Conservation (phyloP, 1,284 basidiomycete species). For the Ceratobasidium sp. region DNA sequence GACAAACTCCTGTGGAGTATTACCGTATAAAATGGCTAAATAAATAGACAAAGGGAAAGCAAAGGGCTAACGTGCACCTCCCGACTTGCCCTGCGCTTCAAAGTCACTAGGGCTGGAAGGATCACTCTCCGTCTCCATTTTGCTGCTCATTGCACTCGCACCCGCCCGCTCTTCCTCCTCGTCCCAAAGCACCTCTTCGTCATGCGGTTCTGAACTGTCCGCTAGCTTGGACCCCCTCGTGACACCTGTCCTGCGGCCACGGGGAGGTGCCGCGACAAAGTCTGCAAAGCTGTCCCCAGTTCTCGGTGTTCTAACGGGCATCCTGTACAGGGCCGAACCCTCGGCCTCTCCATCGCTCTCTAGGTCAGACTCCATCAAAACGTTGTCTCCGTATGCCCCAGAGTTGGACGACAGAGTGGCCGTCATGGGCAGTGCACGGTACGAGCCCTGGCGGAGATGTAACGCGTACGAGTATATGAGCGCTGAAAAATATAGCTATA, state of each 20-base stretch:
- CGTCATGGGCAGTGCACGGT: conserved; percentile 79
- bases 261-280: conserved; percentile 44
- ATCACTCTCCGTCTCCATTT: conserved; percentile 40
- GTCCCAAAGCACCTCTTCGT: conserved; percentile 47
- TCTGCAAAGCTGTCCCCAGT: conserved; percentile 46
- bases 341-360: conserved; percentile 50
- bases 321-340: conserved; percentile 46
- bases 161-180: conserved; percentile 44
- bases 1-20: background rate
- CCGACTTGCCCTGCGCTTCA: conserved; percentile 17
- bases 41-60: conserved; percentile 17
- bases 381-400: conserved; percentile 43
- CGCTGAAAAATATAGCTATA: conserved; percentile 90
- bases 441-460: conserved; percentile 92
- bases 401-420: conserved; percentile 50
- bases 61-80: conserved; percentile 8
- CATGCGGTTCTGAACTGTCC: conserved; percentile 37
- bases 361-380: conserved; percentile 37
- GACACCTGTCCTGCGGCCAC: conserved; percentile 32
- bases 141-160: conserved; percentile 44
- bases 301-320: conserved; percentile 37
- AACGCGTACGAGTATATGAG: conserved; percentile 94
- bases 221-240: conserved; percentile 41
- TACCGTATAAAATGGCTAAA: conserved; percentile 7
- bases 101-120: conserved; percentile 35